Conservation (phyloP, 2,329 filamentous ascomycete genomes). For the Claviceps sp. region DNA sequence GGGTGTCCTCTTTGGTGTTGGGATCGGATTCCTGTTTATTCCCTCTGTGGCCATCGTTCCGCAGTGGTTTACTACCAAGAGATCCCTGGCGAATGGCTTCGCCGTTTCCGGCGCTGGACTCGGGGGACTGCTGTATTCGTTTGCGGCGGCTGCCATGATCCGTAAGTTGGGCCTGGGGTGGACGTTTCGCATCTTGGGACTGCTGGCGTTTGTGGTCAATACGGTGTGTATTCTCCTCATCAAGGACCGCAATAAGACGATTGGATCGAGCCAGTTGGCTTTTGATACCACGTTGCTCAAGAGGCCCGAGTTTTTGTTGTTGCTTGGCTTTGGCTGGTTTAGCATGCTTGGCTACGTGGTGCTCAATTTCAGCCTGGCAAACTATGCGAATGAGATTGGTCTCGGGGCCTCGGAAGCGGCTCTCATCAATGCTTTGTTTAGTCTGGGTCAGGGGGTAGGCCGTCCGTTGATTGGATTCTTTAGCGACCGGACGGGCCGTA, state of each 20-base stretch:
- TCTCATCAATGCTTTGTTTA: constrained; percentile 60
- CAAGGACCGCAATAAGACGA: constrained; percentile 56
- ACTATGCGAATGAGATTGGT: constrained; percentile 57
- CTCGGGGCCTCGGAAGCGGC: constrained; percentile 54
- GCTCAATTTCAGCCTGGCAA: constrained; percentile 63
- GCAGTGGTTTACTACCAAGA: constrained; percentile 59
- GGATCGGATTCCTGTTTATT: constrained; percentile 66
- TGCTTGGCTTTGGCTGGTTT: constrained; percentile 56
- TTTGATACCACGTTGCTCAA: constrained; percentile 53
- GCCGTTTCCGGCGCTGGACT: constrained; percentile 57
- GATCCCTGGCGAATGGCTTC: constrained; percentile 58
- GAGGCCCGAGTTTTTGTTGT: constrained; percentile 47
- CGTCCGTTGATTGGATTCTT: constrained; percentile 60
- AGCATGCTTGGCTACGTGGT: constrained; percentile 63
- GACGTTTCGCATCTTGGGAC: constrained; percentile 53
- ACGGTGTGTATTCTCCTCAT: constrained; percentile 48
- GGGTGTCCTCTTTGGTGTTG: constrained; percentile 63
- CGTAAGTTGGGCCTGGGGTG: constrained; percentile 47
- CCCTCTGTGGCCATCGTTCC: constrained; percentile 53
- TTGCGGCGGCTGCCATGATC: constrained; percentile 58
- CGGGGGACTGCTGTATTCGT: constrained; percentile 58
- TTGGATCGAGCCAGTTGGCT: constrained; percentile 52
- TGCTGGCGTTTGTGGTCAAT: constrained; percentile 52
- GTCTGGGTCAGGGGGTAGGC: constrained; percentile 52
- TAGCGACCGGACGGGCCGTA: constrained; percentile 54